These are phyloP conservation scores for Adansonia rubrostipa DNA, from an alignment of 441 rosid genomes.

Conservation along the genomic window DNA sequence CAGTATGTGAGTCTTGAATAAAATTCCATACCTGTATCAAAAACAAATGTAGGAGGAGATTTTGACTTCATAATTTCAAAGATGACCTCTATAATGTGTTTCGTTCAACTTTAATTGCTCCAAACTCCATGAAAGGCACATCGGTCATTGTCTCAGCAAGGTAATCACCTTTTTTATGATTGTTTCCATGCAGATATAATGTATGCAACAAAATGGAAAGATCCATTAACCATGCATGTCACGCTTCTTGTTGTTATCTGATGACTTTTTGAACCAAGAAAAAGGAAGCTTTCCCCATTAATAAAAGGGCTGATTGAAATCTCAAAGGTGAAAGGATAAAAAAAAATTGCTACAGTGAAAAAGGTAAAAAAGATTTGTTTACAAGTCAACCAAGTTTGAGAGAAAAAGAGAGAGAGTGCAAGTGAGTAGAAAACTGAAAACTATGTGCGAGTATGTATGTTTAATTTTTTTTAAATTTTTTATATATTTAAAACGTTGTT, in stretches of 20 bases:
- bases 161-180: background rate
- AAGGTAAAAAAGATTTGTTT: background rate
- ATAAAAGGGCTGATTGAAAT: background rate
- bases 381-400: background rate
- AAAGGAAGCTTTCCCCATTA: background rate
- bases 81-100: background rate
- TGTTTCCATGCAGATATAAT: constrained; percentile 5
- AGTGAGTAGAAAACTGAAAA: background rate
- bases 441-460: too few species aligned
- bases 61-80: background rate
- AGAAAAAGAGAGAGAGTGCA: background rate
- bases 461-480: too few species aligned
- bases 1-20: constrained; percentile 85
- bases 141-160: background rate
- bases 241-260: background rate
- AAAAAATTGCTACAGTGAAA: background rate
- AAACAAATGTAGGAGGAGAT: background rate
- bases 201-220: background rate
- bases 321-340: background rate
- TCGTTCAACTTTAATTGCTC: background rate
- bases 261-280: background rate
- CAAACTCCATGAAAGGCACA: background rate
- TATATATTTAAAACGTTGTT: too few species aligned
- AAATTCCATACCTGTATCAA: constrained; percentile 62
- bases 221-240: constrained; percentile 4